These are phyloP conservation scores for Penicillium robsamsonii DNA, from an alignment of 495 filamentous ascomycete species.

Conservation along the genomic window DNA sequence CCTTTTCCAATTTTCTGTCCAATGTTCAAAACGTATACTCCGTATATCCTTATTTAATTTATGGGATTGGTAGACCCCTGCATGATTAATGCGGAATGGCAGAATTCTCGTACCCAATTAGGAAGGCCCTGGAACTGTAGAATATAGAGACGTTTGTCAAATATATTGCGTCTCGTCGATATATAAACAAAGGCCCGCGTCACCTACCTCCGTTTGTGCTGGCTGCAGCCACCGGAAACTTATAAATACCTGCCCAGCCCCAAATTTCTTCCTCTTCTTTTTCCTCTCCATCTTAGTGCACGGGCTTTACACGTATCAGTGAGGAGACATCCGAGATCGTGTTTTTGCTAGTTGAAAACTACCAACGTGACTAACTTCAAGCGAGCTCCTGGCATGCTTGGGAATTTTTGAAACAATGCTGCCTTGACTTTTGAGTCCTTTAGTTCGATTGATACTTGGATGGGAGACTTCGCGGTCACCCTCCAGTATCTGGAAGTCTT, in stretches of 20 bases:
- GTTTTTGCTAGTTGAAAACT: conserved; percentile 63
- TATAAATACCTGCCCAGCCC: conserved; percentile 22
- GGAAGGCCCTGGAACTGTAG: too few relatives aligned
- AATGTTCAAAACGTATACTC: too few relatives aligned
- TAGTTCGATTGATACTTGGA: conserved; percentile 16
- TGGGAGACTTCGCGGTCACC: conserved; percentile 5
- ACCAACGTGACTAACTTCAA: conserved; percentile 48
- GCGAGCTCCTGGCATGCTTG: conserved; percentile 40
- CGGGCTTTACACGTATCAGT: conserved; percentile 57
- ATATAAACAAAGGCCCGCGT: neutral
- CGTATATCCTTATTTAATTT: too few relatives aligned
- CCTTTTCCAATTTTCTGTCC: too few relatives aligned
- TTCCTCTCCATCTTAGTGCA: conserved; percentile 53
- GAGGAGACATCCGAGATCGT: conserved; percentile 58
- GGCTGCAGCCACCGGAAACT: conserved; percentile 1
- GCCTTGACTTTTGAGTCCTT: conserved; percentile 25
- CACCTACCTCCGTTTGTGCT: conserved; percentile 24
- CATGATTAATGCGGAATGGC: too few relatives aligned
- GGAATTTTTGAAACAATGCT: conserved; percentile 51
- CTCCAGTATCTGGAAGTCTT: conserved; percentile 24
- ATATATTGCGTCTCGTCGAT: too few relatives aligned
- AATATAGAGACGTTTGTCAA: too few relatives aligned
- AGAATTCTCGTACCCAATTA: too few relatives aligned
- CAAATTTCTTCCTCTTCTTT: conserved; percentile 28
- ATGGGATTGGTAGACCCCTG: too few relatives aligned